Percentiles rank a stretch among this genome's conserved stretches.
Evolutionary conservation across 148 eudicot species (phyloP).

Genomic region (Vaccinium corymbosum): DNA sequence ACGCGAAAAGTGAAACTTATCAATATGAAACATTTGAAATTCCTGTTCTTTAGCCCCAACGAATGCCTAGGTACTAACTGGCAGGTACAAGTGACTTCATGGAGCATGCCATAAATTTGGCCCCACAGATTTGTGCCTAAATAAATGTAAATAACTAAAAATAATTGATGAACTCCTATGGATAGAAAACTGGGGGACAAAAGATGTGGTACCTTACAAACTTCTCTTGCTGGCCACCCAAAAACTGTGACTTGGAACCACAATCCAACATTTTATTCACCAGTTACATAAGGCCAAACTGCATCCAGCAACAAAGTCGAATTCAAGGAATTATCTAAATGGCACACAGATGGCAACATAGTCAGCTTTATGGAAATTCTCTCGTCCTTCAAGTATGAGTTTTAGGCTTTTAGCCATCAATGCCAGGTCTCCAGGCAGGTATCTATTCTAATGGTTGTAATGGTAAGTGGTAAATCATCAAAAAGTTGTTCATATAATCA

Average conservation of each 20-base stretch:
- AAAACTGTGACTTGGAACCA: slow-evolving; percentile 42
- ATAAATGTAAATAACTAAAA: not conserved
- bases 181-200: not conserved
- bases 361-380: not conserved
- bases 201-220: slow-evolving; percentile 41
- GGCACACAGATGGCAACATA: not conserved
- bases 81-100: not conserved
- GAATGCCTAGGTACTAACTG: not conserved
- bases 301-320: slow-evolving; percentile 11
- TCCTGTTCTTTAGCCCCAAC: not conserved
- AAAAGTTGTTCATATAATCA: not conserved
- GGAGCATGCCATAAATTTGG: not conserved
- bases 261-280: slow-evolving; percentile 43
- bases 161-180: not conserved
- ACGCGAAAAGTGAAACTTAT: not conserved
- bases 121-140: not conserved
- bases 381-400: not conserved
- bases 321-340: not conserved
- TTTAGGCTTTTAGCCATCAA: slow-evolving; percentile 5
- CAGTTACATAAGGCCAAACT: slow-evolving; percentile 15
- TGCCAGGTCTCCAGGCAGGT: not conserved
- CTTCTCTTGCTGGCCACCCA: slow-evolving; percentile 48
- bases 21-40: not conserved
- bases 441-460: not conserved
- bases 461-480: not conserved